These are phyloP conservation scores for Neoarthrinium moseri DNA, from an alignment of 2,329 filamentous ascomycete species.

Conservation along the genomic window DNA sequence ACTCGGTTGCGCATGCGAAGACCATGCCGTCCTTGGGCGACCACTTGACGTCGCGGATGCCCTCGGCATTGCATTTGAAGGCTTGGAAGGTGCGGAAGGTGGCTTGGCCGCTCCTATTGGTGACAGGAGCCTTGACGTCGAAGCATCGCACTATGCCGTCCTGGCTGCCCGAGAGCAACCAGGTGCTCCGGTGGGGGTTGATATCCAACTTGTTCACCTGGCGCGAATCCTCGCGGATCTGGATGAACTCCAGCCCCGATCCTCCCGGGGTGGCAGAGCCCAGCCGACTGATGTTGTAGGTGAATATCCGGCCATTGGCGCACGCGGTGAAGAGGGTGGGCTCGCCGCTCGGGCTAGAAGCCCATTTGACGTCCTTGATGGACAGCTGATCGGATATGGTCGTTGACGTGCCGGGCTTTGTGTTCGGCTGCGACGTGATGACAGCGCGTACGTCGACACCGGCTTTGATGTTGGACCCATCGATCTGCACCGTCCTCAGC, in stretches of 20 bases:
- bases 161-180: constrained; percentile 61
- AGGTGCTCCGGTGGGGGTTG: constrained; percentile 57
- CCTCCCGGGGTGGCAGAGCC: constrained; percentile 38
- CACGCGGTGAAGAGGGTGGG: constrained; percentile 62
- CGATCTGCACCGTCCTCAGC: constrained; percentile 58
- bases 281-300: constrained; percentile 57
- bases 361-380: constrained; percentile 63
- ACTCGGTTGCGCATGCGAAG: constrained; percentile 64
- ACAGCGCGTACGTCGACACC: constrained; percentile 57
- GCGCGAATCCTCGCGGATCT: constrained; percentile 60
- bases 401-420: constrained; percentile 36
- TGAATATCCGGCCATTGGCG: constrained; percentile 63
- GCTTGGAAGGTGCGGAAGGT: constrained; percentile 48
- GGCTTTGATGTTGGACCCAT: constrained; percentile 53
- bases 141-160: constrained; percentile 63
- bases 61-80: constrained; percentile 52
- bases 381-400: constrained; percentile 56
- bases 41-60: constrained; percentile 64
- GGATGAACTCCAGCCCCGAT: constrained; percentile 52
- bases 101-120: constrained; percentile 46
- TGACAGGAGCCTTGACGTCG: constrained; percentile 50
- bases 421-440: constrained; percentile 49
- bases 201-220: constrained; percentile 65
- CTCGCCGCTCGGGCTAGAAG: constrained; percentile 39
- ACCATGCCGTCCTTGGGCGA: constrained; percentile 59